phyloP scores from a whole-genome alignment of 179 eudicot species.

The Amaranthus tricolor region DNA sequence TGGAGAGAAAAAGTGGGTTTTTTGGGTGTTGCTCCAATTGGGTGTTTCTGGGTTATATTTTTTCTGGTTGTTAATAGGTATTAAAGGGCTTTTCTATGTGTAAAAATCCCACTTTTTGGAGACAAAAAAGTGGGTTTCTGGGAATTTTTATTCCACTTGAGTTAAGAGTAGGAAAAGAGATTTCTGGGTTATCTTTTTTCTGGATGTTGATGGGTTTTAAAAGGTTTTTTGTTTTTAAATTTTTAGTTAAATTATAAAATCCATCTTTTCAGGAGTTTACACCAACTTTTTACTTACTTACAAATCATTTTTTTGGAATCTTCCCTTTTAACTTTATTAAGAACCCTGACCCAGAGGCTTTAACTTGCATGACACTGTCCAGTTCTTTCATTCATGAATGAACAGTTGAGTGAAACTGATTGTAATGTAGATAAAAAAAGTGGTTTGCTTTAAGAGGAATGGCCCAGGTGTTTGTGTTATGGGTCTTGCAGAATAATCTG shows the following conservation, averaged over 20 bases:
- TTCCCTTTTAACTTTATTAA: too few species aligned
- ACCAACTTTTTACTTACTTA: not conserved
- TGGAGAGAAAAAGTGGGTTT: constrained; percentile 4
- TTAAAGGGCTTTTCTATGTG: not conserved
- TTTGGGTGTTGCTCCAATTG: too few species aligned
- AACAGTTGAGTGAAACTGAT: not conserved
- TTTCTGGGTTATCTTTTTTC: not conserved
- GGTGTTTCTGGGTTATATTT: constrained; percentile 6
- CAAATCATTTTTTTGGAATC: not conserved
- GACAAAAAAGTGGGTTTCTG: constrained; percentile 4
- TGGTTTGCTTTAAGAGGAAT: not conserved
- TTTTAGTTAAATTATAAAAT: not conserved
- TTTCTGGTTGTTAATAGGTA: constrained; percentile 3
- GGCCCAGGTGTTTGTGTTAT: not conserved
- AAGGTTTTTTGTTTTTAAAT: not conserved
- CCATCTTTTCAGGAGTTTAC: not conserved
- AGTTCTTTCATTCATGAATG: not conserved
- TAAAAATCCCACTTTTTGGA: not conserved
- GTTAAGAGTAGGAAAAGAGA: not conserved
- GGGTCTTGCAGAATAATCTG: constrained; percentile 16
- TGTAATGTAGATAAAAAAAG: constrained; percentile 7
- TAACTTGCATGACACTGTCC: constrained; percentile 7
- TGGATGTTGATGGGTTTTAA: not conserved
- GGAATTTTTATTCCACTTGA: not conserved
- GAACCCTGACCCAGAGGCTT: not conserved